Conservation (phyloP, 352 stramenopile genomes). For the Pythium dissotocum region DNA sequence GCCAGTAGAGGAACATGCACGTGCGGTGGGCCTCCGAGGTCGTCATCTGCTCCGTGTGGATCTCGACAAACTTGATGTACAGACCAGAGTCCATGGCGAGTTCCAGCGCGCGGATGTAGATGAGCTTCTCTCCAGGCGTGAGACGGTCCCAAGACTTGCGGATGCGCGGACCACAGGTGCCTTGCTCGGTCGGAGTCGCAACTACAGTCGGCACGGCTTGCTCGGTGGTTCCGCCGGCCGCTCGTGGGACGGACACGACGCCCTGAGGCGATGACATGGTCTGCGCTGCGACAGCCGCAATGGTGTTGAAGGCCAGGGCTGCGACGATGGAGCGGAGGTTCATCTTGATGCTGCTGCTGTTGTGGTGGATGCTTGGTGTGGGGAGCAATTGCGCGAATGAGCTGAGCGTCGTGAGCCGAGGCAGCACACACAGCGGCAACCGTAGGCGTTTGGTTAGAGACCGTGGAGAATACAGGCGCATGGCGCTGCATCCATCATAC, state of each 20-base stretch:
- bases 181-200: not conserved
- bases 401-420: constrained; percentile 8
- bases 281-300: not conserved
- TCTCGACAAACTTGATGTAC: constrained; percentile 88
- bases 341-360: constrained; percentile 5
- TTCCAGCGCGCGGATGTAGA: constrained; percentile 77
- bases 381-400: constrained; percentile 15
- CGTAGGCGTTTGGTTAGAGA: not conserved
- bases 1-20: constrained; percentile 90
- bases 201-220: not conserved
- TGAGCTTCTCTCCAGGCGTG: constrained; percentile 55
- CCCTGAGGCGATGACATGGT: not conserved
- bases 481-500: constrained; percentile 26
- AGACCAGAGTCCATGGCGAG: constrained; percentile 77
- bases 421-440: not conserved
- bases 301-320: not conserved
- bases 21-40: constrained; percentile 78
- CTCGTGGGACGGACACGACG: not conserved
- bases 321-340: constrained; percentile 12
- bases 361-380: not conserved
- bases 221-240: not conserved
- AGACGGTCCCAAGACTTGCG: constrained; percentile 77
- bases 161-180: constrained; percentile 61
- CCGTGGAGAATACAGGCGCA: not conserved
- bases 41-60: constrained; percentile 87